Evolutionary conservation across 306 rosid genomes (phyloP), one percentile per base, ranked within the genome.

Genomic region (Potentilla sterilis): DNA sequence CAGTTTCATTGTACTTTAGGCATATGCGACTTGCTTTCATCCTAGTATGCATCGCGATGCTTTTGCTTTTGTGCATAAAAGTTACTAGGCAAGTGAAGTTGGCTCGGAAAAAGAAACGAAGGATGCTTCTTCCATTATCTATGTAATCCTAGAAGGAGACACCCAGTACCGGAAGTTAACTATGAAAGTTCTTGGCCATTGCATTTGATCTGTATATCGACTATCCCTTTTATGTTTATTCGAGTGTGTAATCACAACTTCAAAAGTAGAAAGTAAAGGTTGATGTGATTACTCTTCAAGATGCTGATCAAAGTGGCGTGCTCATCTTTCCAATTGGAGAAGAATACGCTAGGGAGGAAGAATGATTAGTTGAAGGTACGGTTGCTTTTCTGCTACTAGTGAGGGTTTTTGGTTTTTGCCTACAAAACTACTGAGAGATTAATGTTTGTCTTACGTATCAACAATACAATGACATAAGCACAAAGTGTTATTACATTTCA

Each of bases 81-180:
- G 80, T 96, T 78, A 89, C 98, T 43, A 92, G 93, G 90, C 98
- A 96, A 88, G 96, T 96, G 80, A 89, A 97, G 85, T 74, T 92
- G 81, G 97, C 98, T 59, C 85, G 96, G 89, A 96, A 88, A 86
- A 92, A 90, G 94, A 96, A 80, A 85, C 92, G 98, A 79, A 89
- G 99, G 83, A 96, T 96, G 99, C 99, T 96, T 88, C 99, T 96
- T 84, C 99, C 99, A 28, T 79, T 96, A 78, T 96, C 99, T 16
- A 92, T 96, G 98, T 96, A 87, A 90, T 69, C 75, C 73, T 82
- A 79, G 81, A 69, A 21, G 70, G 72, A 79, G 83, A 70, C 55
- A 59, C 55, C 47, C 78, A 49, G 79, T 79, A 32, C 74, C 43
- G 61, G 63, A 61, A 58, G 51, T 70, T 81, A 70, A 69, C 43